These are phyloP conservation scores for Antitrichia curtipendula DNA, from an alignment of 225 moss, liverwort and hornwort genomes.

Conservation along the genomic window DNA sequence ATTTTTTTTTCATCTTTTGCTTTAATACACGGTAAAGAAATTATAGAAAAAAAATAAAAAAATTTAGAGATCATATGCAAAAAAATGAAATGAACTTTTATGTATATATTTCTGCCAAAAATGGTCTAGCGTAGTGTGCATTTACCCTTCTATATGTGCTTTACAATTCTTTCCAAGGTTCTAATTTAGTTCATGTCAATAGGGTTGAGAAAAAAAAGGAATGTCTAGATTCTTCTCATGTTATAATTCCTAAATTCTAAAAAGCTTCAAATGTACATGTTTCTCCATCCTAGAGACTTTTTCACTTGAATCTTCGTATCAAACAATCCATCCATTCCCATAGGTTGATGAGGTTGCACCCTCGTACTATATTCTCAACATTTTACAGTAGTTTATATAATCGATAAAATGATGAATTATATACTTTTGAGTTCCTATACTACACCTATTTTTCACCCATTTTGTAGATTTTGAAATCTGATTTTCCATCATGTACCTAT, in stretches of 20 bases:
- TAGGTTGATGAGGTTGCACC: background rate
- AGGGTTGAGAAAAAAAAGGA: background rate
- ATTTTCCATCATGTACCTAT: background rate
- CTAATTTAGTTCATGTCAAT: background rate
- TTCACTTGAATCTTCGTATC: background rate
- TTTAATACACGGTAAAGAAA: too few relatives aligned
- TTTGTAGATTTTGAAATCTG: background rate
- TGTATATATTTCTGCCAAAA: too few relatives aligned
- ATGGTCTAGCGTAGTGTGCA: too few relatives aligned
- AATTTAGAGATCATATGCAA: too few relatives aligned
- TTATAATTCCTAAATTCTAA: background rate
- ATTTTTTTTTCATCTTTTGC: too few relatives aligned
- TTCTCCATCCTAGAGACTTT: accelerated
- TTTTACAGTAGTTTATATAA: background rate
- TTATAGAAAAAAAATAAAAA: too few relatives aligned
- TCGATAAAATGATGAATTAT: background rate
- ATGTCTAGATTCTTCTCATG: accelerated
- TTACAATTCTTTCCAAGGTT: background rate
- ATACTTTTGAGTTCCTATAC: background rate
- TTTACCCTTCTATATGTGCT: accelerated
- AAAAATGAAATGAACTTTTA: too few relatives aligned
- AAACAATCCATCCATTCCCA: background rate
- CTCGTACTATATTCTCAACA: background rate
- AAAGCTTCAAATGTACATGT: background rate
- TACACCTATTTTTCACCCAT: background rate